Conservation (phyloP, 805 yeast species). For the Cyberlindnera nakhonratchasimensis region DNA sequence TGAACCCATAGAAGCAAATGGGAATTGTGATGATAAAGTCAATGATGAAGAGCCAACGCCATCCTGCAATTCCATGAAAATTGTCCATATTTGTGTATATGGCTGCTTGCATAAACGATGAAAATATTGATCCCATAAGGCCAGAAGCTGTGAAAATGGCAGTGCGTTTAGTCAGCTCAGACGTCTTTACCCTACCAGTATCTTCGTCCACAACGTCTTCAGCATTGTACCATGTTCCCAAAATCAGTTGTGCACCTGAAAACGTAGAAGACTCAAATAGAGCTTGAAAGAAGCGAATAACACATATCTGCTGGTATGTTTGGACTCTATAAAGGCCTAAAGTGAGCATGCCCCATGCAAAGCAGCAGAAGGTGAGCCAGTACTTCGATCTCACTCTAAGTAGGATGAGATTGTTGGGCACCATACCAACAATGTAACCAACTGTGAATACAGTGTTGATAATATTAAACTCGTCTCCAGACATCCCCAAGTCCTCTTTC, state of each 20-base stretch:
- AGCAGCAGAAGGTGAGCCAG: constrained; percentile 52
- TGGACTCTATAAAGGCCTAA: constrained; percentile 47
- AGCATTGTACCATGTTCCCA: constrained; percentile 51
- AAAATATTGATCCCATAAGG: constrained; percentile 50
- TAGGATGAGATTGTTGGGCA: constrained; percentile 57
- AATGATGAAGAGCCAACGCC: constrained; percentile 68
- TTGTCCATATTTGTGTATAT: constrained; percentile 41
- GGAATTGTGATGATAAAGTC: constrained; percentile 59
- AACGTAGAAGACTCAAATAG: constrained; percentile 57
- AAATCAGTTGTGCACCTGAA: constrained; percentile 49
- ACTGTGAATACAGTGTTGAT: constrained; percentile 54
- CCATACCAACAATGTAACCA: constrained; percentile 59
- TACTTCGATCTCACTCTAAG: constrained; percentile 51
- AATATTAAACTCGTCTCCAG: constrained; percentile 47
- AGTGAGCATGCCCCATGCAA: constrained; percentile 56
- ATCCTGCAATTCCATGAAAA: constrained; percentile 47
- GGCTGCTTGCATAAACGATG: constrained; percentile 56
- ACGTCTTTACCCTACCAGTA: constrained; percentile 27
- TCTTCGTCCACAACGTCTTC: constrained; percentile 28
- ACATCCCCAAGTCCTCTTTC: constrained; percentile 50
- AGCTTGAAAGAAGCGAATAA: constrained; percentile 57
- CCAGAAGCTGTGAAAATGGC: constrained; percentile 57
- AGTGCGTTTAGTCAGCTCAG: constrained; percentile 46
- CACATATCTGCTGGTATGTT: constrained; percentile 48
- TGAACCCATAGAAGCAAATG: constrained; percentile 50